A percentile compares a stretch with the other conserved stretches of the same genome.
phyloP scores from a whole-genome alignment of 2,329 filamentous ascomycete species.

The Blastomyces silverae region DNA sequence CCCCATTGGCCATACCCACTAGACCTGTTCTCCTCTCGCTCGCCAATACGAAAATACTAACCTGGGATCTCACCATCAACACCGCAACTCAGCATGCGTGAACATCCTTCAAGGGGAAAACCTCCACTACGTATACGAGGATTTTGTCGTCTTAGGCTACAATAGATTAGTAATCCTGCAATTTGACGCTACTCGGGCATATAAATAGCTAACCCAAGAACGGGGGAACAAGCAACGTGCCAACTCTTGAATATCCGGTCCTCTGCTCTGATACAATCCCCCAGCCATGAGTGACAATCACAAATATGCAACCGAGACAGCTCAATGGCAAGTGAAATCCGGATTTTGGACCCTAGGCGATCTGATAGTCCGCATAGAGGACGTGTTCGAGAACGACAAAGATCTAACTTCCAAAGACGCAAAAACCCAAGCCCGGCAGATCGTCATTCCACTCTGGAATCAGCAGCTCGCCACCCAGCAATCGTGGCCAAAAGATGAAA shows the following conservation, averaged over 20 bases:
- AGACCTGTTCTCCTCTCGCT: no score
- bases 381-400: neutral
- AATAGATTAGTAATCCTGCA: no score
- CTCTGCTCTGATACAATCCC: neutral
- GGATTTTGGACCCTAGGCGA: constrained; percentile 2
- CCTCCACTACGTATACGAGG: no score
- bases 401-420: neutral
- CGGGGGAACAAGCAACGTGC: no score
- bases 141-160: no score
- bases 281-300: neutral
- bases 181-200: no score
- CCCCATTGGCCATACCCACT: no score
- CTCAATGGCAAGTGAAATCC: constrained; percentile 7
- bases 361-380: neutral
- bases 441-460: constrained; percentile 6
- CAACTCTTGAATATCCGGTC: neutral
- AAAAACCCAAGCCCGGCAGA: neutral
- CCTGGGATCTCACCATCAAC: no score
- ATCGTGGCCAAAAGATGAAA: constrained; percentile 5
- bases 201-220: no score
- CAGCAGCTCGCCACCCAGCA: neutral
- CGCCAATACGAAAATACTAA: no score
- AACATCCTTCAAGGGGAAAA: no score
- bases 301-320: neutral
- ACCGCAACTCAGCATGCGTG: no score